Evolutionary conservation across 331 rosid species (phyloP).

Genomic region (Spiraea crenata): DNA sequence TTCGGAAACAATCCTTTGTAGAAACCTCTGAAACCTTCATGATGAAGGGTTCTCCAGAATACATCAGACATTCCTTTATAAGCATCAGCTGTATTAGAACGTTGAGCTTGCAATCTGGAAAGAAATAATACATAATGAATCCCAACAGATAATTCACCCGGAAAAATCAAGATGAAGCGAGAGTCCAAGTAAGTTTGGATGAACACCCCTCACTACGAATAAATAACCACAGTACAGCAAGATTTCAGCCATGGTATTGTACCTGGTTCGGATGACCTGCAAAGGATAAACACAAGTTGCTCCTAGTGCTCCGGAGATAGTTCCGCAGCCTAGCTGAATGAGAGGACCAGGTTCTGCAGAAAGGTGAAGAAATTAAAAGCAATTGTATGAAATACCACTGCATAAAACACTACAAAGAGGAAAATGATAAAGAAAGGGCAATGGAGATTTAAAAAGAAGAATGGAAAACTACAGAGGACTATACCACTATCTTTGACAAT

Average conservation of each 20-base stretch:
- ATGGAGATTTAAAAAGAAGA: not conserved
- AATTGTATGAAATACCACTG: not conserved
- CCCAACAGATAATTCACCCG: not conserved
- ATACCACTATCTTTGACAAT: conserved; percentile 64
- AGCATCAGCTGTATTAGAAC: conserved; percentile 35
- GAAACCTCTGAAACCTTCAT: conserved; percentile 63
- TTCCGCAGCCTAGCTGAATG: conserved; percentile 77
- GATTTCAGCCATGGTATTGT: conserved; percentile 16
- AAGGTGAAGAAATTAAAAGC: not conserved
- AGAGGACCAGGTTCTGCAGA: conserved; percentile 70
- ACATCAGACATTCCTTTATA: conserved; percentile 81
- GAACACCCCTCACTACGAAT: not conserved
- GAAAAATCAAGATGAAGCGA: not conserved
- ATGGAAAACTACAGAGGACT: not conserved
- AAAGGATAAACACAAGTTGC: conserved; percentile 81
- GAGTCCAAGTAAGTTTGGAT: not conserved
- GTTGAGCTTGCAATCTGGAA: conserved; percentile 81
- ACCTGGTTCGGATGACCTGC: conserved; percentile 87
- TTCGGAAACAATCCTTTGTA: conserved; percentile 84
- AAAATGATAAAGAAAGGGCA: not conserved
- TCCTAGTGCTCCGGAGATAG: conserved; percentile 75
- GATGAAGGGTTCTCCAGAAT: conserved; percentile 62
- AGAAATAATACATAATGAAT: conserved; percentile 7
- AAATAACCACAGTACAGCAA: not conserved
- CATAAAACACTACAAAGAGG: not conserved